These are phyloP conservation scores for Eimeria necatrix DNA, from an alignment of 169 alveolate species.

Conservation along the genomic window DNA sequence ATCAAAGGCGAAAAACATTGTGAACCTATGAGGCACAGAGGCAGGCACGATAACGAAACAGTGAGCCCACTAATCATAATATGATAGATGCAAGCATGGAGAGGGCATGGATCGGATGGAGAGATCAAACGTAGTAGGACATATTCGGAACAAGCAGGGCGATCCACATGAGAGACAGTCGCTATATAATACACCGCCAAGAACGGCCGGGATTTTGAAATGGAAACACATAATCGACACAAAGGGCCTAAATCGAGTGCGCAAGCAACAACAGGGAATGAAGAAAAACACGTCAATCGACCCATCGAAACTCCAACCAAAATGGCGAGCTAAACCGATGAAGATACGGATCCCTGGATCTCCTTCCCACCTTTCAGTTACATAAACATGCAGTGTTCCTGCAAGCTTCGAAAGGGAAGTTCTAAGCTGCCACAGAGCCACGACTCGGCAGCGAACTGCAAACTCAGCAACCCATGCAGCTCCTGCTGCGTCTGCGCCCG, in stretches of 20 bases:
- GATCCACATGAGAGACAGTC: no score
- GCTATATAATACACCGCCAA: no score
- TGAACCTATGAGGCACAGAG: neutral
- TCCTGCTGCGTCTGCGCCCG: constrained; percentile 17
- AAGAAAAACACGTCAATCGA: neutral
- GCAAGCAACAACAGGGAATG: neutral
- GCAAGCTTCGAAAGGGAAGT: neutral
- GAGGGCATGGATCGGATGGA: no score
- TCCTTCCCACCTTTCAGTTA: constrained; percentile 1
- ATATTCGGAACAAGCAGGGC: no score
- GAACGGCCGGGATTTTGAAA: no score
- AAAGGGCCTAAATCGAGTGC: neutral
- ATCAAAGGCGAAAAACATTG: constrained; percentile 46
- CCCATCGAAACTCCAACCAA: neutral
- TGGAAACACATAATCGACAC: neutral
- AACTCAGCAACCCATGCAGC: constrained; percentile 13
- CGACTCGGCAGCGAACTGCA: constrained; percentile 52
- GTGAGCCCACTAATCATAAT: no score
- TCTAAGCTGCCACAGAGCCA: constrained; percentile 46
- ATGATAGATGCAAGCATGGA: no score
- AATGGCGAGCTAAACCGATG: neutral
- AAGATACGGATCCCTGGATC: neutral
- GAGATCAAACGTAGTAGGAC: no score
- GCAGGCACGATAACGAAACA: neutral
- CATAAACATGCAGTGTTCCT: constrained; percentile 2